phyloP scores from a whole-genome alignment of 1,139 yeast species.

The Blastobotrys arbuscula region DNA sequence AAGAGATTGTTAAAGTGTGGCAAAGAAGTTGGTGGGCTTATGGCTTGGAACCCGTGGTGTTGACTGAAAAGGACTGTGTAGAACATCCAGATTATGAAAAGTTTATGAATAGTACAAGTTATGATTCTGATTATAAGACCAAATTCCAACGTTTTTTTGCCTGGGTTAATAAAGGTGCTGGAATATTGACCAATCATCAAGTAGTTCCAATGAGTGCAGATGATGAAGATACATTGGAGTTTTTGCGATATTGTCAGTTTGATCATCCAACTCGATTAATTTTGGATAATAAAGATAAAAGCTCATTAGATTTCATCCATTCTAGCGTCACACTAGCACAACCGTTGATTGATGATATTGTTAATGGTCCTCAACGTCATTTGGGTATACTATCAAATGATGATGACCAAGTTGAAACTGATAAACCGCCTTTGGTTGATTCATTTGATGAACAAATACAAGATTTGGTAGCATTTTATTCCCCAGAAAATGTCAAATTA shows the following conservation, averaged over 20 bases:
- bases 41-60: constrained; percentile 32
- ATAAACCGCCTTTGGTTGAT: background rate
- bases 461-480: constrained; percentile 25
- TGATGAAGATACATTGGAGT: constrained; percentile 13
- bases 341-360: background rate
- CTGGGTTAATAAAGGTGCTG: constrained; percentile 29
- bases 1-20: constrained; percentile 27
- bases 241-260: constrained; percentile 15
- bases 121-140: constrained; percentile 9
- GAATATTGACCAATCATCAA: constrained; percentile 26
- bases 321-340: background rate
- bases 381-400: constrained; percentile 2
- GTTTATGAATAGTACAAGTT: constrained; percentile 12
- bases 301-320: background rate
- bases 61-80: constrained; percentile 21
- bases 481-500: constrained; percentile 17
- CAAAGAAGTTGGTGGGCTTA: constrained; percentile 31
- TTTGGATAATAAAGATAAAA: background rate
- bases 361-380: background rate
- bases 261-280: constrained; percentile 16
- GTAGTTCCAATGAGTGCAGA: constrained; percentile 23
- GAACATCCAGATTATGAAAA: constrained; percentile 20
- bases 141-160: constrained; percentile 24
- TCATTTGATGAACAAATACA: constrained; percentile 20
- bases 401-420: background rate